Conservation (phyloP, 305 asterid genomes). For the Petunia hybrid region DNA sequence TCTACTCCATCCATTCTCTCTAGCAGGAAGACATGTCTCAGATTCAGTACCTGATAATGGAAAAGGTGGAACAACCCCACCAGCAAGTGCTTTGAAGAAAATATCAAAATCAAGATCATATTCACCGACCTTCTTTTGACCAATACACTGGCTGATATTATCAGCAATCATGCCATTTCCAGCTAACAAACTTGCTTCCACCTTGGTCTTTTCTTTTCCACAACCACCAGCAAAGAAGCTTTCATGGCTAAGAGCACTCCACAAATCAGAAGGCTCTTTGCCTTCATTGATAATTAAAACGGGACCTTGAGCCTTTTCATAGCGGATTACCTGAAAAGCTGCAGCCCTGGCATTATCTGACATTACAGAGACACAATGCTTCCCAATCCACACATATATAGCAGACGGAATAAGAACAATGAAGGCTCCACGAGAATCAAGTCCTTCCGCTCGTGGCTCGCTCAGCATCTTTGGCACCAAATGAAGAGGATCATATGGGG, state of each 20-base stretch:
- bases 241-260: conserved; percentile 61
- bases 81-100: conserved; percentile 50
- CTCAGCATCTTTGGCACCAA: conserved; percentile 84
- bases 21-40: conserved; percentile 55
- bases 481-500: conserved; percentile 92
- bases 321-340: conserved; percentile 79
- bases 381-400: conserved; percentile 83
- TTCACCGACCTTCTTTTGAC: conserved; percentile 47
- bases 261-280: conserved; percentile 75
- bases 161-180: conserved; percentile 8
- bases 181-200: conserved; percentile 18
- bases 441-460: conserved; percentile 65
- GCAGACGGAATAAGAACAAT: conserved; percentile 78
- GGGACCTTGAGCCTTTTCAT: conserved; percentile 77
- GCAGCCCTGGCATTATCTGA: conserved; percentile 72
- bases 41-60: conserved; percentile 49
- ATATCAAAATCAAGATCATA: conserved; percentile 57
- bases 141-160: conserved; percentile 31
- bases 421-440: conserved; percentile 94
- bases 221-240: conserved; percentile 42
- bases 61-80: conserved; percentile 61
- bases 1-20: conserved; percentile 53
- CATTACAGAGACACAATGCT: conserved; percentile 65
- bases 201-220: conserved; percentile 28
- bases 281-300: conserved; percentile 64